Evolutionary conservation across 306 rosid genomes (phyloP), one percentile per base, ranked within the genome.

Genomic region (Prunus fruticosa): DNA sequence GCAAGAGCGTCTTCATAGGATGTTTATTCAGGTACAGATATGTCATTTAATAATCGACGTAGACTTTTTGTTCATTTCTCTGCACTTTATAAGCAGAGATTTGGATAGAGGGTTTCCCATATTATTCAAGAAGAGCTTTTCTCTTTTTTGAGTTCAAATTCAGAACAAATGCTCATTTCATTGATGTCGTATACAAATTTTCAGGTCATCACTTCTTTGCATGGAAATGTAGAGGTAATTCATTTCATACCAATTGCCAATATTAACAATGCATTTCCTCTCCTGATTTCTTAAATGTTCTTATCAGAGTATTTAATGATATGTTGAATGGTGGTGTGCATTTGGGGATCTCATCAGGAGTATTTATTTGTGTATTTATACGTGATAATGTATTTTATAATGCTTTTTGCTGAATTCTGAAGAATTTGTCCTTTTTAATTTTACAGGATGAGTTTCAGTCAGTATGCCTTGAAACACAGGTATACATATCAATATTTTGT

Each of bases 181-280:
- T 5, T 56, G 13, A 1, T 82, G 20, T 66, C 41, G 32, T 77
- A 16, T 54, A 56, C 45, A 69, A 76, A 51, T 27, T 84, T 90
- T 78, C 97, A 94, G 98, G 90, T 91, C 79, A 79, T 91, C 64
- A 71, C 87, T 72, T 90, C 96, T 16, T 78, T 94, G 86, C 96
- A 94, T 76, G 90, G 81, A 85, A 87, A 78, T 78, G 34, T 93
- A 28, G 89, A 93, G 96, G 98, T 93, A 86, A 64, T 76, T 49
- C 6, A 76, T 75, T 68, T 52, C 22, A 1, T 19, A 5, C 75
- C 50, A n/a, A 12, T 30, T 71, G 2, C 14, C 20, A 43, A 13
- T n/a, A 20, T 38, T 43, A 5, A 38, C 5, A 32, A 28, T 30
- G 67, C 34, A 60, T 57, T 62, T 71, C 2, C 53, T 67, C 43